A percentile compares a stretch with the other conserved stretches of the same genome.
Evolutionary conservation across 305 asterid species (phyloP).

Genomic region (Fraxinus sp.): DNA sequence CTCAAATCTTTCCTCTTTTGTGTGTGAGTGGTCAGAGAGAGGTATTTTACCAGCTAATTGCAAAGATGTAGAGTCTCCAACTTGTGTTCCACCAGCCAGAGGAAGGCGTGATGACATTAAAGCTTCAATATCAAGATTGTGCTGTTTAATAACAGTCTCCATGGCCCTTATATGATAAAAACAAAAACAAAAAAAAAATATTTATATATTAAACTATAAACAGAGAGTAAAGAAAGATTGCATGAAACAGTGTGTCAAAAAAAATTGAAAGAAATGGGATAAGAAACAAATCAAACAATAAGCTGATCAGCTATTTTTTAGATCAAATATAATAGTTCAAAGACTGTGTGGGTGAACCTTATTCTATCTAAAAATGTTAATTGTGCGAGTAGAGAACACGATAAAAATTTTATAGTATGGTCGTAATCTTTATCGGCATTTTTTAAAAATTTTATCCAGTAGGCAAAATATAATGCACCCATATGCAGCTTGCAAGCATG

Average conservation of each 20-base stretch:
- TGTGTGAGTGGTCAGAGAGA: neutral
- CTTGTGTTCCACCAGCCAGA: conserved; percentile 63
- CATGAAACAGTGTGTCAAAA: conserved; percentile 14
- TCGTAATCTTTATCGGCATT: neutral
- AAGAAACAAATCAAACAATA: conserved; percentile 13
- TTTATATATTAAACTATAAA: neutral
- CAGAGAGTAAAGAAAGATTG: neutral
- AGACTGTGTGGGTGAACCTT: neutral
- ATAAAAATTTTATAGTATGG: neutral
- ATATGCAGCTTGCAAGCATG: conserved; percentile 20
- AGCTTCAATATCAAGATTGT: conserved; percentile 88
- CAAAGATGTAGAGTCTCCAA: conserved; percentile 72
- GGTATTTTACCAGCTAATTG: conserved; percentile 63
- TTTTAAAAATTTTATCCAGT: conserved; percentile 18
- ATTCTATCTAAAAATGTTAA: conserved; percentile 17
- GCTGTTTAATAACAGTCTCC: conserved; percentile 96
- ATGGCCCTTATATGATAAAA: conserved; percentile 66
- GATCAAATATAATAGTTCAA: neutral
- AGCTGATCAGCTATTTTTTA: conserved; percentile 9
- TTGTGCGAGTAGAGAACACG: conserved; percentile 2
- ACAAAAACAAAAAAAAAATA: neutral
- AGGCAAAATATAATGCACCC: conserved; percentile 15
- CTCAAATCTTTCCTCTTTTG: neutral
- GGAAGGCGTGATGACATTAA: conserved; percentile 86
- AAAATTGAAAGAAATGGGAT: conserved; percentile 13